Percentiles rank a stretch among this genome's conserved stretches.
Conservation (phyloP, 768 basidiomycete genomes). For the Trametes coccinea region DNA sequence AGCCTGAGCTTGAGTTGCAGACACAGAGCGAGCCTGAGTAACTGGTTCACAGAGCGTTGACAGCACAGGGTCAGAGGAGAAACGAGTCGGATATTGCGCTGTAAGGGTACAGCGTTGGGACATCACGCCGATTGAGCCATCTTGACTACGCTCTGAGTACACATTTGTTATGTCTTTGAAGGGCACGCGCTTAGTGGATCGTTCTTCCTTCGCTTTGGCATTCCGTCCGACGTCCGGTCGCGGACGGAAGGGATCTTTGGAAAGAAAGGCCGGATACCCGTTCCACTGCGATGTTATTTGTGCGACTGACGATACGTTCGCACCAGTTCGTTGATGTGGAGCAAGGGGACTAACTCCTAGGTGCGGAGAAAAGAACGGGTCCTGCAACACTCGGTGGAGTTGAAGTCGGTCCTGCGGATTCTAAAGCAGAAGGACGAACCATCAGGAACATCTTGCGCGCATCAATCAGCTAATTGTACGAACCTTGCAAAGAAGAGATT, state of each 20-base stretch:
- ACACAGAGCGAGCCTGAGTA: too few species aligned
- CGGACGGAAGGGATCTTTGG: not conserved
- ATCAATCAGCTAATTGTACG: not conserved
- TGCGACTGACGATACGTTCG: not conserved
- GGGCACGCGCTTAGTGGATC: not conserved
- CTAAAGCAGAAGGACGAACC: constrained; percentile 2
- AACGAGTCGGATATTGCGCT: too few species aligned
- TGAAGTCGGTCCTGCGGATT: constrained; percentile 33
- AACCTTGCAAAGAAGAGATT: constrained; percentile 28
- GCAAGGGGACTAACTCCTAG: constrained; percentile 20
- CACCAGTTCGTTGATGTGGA: not conserved
- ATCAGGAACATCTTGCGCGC: too few species aligned
- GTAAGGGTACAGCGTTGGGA: too few species aligned
- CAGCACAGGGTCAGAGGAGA: too few species aligned
- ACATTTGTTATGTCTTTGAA: constrained; percentile 16
- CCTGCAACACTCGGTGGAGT: constrained; percentile 29
- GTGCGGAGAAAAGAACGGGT: constrained; percentile 35
- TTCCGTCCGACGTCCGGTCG: not conserved
- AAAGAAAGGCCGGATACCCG: constrained; percentile 12
- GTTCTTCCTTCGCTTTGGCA: not conserved
- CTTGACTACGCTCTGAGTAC: not conserved
- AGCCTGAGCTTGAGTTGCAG: too few species aligned
- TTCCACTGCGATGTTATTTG: not conserved
- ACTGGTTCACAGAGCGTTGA: too few species aligned
- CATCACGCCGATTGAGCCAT: too few species aligned